Percentiles rank a stretch among this genome's conserved stretches.
phyloP scores from a whole-genome alignment of 1,284 basidiomycete species.

The Leccinum pachyderme region DNA sequence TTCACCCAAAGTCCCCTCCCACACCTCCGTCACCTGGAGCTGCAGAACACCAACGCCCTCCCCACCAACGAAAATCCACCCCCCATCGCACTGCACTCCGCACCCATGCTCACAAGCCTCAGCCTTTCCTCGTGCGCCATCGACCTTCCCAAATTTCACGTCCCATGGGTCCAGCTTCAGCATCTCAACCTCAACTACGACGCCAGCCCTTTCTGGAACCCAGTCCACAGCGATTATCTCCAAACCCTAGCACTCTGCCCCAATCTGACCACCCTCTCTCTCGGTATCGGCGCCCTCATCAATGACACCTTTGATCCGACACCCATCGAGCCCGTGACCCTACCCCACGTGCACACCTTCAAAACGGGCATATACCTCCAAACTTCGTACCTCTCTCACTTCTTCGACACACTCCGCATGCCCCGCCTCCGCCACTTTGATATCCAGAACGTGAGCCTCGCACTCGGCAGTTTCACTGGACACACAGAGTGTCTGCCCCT shows the following conservation, averaged over 20 bases:
- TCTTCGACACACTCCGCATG: slow-evolving; percentile 29
- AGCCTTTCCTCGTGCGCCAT: slow-evolving; percentile 31
- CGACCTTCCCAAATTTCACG: slow-evolving; percentile 27
- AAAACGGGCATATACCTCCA: slow-evolving; percentile 27
- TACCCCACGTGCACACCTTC: slow-evolving; percentile 28
- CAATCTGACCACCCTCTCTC: slow-evolving; percentile 29
- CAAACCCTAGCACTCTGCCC: slow-evolving; percentile 23
- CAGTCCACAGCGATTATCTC: slow-evolving; percentile 32
- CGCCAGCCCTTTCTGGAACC: slow-evolving; percentile 31
- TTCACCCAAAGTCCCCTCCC: slow-evolving; percentile 31
- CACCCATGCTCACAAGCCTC: slow-evolving; percentile 29
- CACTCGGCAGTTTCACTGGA: slow-evolving; percentile 25
- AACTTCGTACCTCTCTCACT: slow-evolving; percentile 23
- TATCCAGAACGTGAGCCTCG: slow-evolving; percentile 28
- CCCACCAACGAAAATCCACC: slow-evolving; percentile 27
- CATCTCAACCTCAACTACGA: slow-evolving; percentile 29
- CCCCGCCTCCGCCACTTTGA: slow-evolving; percentile 28
- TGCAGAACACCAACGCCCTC: slow-evolving; percentile 28
- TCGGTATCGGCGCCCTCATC: slow-evolving; percentile 26
- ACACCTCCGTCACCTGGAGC: slow-evolving; percentile 25
- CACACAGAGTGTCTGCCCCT: slow-evolving; percentile 31
- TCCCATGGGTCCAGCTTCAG: slow-evolving; percentile 33
- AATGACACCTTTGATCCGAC: slow-evolving; percentile 9
- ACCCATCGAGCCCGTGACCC: slow-evolving; percentile 23
- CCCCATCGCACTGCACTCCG: slow-evolving; percentile 25